Conservation (phyloP, 2,329 filamentous ascomycete species). For the Clarireedia paspali region DNA sequence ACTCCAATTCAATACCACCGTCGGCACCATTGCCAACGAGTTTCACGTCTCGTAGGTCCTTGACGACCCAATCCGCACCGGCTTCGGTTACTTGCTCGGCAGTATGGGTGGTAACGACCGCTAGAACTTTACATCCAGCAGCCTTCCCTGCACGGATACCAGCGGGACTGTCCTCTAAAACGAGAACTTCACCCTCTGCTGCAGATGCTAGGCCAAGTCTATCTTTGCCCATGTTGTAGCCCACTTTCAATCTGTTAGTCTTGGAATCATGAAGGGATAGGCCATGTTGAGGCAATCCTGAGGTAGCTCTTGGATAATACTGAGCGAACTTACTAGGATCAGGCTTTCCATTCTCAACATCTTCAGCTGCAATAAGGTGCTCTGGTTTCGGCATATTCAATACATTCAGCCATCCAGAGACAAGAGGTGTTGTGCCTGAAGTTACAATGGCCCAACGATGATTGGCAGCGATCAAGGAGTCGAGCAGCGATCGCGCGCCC, state of each 20-base stretch:
- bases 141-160: slow-evolving; percentile 62
- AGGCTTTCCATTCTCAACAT: slow-evolving; percentile 68
- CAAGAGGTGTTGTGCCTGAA: slow-evolving; percentile 60
- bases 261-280: too few relatives aligned
- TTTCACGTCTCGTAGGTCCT: slow-evolving; percentile 54
- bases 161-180: slow-evolving; percentile 64
- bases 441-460: slow-evolving; percentile 75
- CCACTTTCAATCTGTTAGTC: slow-evolving; percentile 31
- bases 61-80: slow-evolving; percentile 62
- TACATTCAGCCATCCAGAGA: slow-evolving; percentile 64
- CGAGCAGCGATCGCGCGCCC: slow-evolving; percentile 66
- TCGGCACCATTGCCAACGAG: slow-evolving; percentile 36
- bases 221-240: slow-evolving; percentile 62
- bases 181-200: slow-evolving; percentile 38
- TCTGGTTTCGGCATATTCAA: slow-evolving; percentile 58
- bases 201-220: slow-evolving; percentile 41
- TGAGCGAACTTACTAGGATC: slow-evolving; percentile 42
- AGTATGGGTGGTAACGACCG: slow-evolving; percentile 57
- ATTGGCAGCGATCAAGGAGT: slow-evolving; percentile 50
- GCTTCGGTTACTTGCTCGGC: slow-evolving; percentile 51
- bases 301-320: neutral
- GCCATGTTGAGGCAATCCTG: neutral
- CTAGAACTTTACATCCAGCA: slow-evolving; percentile 63
- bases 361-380: slow-evolving; percentile 67
- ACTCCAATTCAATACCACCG: slow-evolving; percentile 31